These are phyloP conservation scores for Fomitopsis serialis DNA, from an alignment of 768 basidiomycete species.

Conservation along the genomic window DNA sequence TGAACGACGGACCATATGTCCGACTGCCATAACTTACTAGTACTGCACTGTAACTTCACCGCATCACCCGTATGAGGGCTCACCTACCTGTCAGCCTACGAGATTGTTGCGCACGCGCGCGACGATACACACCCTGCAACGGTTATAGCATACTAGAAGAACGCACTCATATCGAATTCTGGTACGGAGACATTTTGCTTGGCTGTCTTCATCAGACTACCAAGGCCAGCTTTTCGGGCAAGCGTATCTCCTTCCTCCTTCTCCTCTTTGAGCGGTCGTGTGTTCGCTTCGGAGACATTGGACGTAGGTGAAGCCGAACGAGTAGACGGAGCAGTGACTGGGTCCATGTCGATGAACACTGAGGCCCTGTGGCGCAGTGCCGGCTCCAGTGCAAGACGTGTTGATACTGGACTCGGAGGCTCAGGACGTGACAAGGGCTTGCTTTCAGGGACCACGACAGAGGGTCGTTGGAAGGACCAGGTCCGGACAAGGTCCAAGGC, in stretches of 20 bases:
- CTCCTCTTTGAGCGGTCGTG: slow-evolving; percentile 26
- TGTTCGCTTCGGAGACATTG: slow-evolving; percentile 11
- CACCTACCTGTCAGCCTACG: no score
- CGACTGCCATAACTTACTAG: no score
- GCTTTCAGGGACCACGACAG: slow-evolving; percentile 29
- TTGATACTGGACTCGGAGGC: slow-evolving; percentile 39
- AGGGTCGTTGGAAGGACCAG: slow-evolving; percentile 88
- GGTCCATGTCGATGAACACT: slow-evolving; percentile 88
- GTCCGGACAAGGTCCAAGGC: slow-evolving; percentile 85
- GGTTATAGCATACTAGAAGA: slow-evolving; percentile 35
- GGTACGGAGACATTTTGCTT: slow-evolving; percentile 82
- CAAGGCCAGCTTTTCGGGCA: slow-evolving; percentile 68
- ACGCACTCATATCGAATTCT: slow-evolving; percentile 84
- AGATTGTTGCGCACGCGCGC: no score
- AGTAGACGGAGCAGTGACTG: slow-evolving; percentile 55
- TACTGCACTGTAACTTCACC: no score
- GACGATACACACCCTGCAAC: not conserved
- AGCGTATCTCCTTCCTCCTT: slow-evolving; percentile 55
- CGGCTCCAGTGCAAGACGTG: slow-evolving; percentile 48
- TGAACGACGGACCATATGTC: no score
- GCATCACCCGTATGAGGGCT: no score
- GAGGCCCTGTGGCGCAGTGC: slow-evolving; percentile 59
- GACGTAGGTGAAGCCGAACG: slow-evolving; percentile 45
- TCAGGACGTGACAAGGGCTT: slow-evolving; percentile 7
- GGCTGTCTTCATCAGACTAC: slow-evolving; percentile 85